Base-by-base conservation (phyloP, 2,329 filamentous ascomycete genomes). In the Botrytis deweyae region DNA sequence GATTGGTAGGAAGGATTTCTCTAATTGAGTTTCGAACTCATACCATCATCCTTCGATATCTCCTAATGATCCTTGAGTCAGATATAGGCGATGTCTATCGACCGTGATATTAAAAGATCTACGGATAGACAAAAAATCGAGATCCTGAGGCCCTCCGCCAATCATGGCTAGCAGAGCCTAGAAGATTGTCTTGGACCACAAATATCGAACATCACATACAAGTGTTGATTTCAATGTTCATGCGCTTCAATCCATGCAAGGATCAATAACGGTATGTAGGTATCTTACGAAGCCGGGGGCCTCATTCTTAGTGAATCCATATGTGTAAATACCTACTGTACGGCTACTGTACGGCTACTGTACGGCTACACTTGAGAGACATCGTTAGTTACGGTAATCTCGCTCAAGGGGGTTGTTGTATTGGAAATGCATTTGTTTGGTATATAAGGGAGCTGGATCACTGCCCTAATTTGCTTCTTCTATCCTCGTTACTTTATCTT, bases 11-110 rank as follows among this genome's bases (percentile, higher is more conserved):
- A 52, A n/a, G 12, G 2, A 14, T 3, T 16, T 25, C 10, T 0
- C 25, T 3, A n/a, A 52, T n/a, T n/a, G 25, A n/a, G 10, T n/a
- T 52, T 52, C 49, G 12, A 55, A n/a, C 12, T 7, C 25, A n/a
- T 14, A 5, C 12, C 14, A 7, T n/a, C 2, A 7, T n/a, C 25
- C 0, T n/a, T n/a, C 5, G 1, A n/a, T n/a, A 16, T 55, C 49
- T 55, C 12, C 9, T 3, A 55, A 16, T 52, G 49, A 55, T 55
- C 12, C 49, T 55, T 12, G 5, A n/a, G 12, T 4, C 7, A 16
- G 25, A 16, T n/a, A 55, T n/a, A 55, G 5, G 3, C 49, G n/a
- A n/a, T 49, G 3, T n/a, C 4, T 14, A 12, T 8, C 10, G 40
- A 42, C 49, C 12, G 22, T 3, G 12, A 52, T 14, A 52, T 3